Evolutionary conservation across 208 protist genomes (phyloP).

Genomic region (Crithidia sp.): DNA sequence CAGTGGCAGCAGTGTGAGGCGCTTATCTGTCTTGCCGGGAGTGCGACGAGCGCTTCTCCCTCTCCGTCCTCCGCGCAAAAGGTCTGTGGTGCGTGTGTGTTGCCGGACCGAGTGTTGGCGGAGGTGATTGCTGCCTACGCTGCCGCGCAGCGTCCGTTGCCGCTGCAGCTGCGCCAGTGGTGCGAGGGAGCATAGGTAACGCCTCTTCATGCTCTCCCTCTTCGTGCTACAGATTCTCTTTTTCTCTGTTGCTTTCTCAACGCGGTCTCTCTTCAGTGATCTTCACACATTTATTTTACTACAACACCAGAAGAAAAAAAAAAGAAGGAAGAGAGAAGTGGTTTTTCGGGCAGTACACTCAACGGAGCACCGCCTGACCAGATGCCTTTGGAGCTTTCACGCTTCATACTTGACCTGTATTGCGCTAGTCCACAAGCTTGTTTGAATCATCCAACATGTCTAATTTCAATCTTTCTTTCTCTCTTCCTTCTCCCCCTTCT

Average conservation of each 20-base stretch:
- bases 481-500: too few relatives aligned
- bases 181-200: not conserved
- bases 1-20: constrained; percentile 1
- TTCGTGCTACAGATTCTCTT: not conserved
- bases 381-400: too few relatives aligned
- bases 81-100: too few relatives aligned
- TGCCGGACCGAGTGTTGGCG: constrained; percentile 1
- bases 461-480: too few relatives aligned
- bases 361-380: too few relatives aligned
- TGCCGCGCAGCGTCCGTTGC: not conserved
- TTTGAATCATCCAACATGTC: too few relatives aligned
- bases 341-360: too few relatives aligned
- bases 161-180: not conserved
- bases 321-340: too few relatives aligned
- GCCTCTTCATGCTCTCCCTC: not conserved
- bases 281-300: not conserved
- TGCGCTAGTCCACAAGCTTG: too few relatives aligned
- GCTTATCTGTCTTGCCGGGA: not conserved
- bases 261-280: not conserved
- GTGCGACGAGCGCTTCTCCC: too few relatives aligned
- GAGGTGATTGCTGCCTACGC: not conserved
- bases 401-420: too few relatives aligned
- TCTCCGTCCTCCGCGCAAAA: too few relatives aligned
- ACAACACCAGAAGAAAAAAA: not conserved
- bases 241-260: not conserved